These are phyloP conservation scores for Olyra latifolia DNA, from an alignment of 176 grass and related monocot genomes.

Conservation along the genomic window DNA sequence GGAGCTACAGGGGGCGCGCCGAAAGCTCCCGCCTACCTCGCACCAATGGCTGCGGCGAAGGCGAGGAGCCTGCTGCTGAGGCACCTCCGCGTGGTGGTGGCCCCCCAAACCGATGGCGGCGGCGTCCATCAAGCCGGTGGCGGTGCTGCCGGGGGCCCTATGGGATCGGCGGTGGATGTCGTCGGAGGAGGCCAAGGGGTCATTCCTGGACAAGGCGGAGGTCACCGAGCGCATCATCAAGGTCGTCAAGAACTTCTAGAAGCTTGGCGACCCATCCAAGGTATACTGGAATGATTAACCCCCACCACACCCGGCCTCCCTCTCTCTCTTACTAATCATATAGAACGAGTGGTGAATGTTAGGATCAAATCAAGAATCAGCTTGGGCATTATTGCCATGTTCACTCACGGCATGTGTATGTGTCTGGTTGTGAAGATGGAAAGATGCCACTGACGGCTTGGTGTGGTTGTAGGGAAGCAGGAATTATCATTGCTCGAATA, in stretches of 20 bases:
- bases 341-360: neutral
- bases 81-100: conserved; percentile 45
- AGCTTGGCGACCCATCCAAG: conserved; percentile 51
- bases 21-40: neutral
- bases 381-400: conserved; percentile 1
- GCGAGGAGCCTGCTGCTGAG: conserved; percentile 52
- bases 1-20: too few species aligned
- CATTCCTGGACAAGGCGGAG: conserved; percentile 59
- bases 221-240: conserved; percentile 57
- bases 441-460: neutral
- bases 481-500: neutral
- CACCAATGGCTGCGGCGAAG: conserved; percentile 24
- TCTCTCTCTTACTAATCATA: neutral
- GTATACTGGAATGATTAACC: neutral
- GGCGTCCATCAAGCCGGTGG: conserved; percentile 29
- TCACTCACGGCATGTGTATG: neutral
- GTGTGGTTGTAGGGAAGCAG: neutral
- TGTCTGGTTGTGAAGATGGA: neutral
- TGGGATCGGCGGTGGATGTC: conserved; percentile 49
- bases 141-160: conserved; percentile 34
- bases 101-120: conserved; percentile 8
- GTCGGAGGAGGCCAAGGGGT: conserved; percentile 51
- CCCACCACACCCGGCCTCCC: neutral
- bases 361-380: neutral
- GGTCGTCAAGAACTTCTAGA: conserved; percentile 54